Base-by-base conservation (phyloP, 768 basidiomycete genomes). In the Serpula lacrymans region DNA sequence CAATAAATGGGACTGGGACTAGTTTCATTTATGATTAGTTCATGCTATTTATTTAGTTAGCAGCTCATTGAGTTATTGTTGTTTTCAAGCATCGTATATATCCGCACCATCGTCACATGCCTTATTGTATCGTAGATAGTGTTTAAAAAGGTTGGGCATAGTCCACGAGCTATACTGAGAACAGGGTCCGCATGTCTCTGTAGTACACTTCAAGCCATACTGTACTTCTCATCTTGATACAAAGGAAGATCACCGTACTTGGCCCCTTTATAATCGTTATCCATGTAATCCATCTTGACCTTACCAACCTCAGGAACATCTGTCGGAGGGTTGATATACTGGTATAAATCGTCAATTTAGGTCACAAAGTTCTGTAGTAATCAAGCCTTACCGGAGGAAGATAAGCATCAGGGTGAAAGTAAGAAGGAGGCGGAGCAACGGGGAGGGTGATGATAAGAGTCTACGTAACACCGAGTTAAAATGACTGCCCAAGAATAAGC, bases 371-470 rank as follows among this genome's bases (percentile, higher is more conserved):
- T 6, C 13, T 13, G 20, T 5, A 22, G 3, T 11, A 13, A 20
- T 3, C 4, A 33, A 0, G 27, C n/a, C 67, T 52, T 46, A 72
- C 70, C 6, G 72, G 62, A 7, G 77, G 76, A 14, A 72, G 59
- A 47, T 54, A 59, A 5, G 67, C 65, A 24, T 68, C 63, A 3
- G 65, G 64, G 43, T 71, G 65, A 51, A 74, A 78, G 13, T 51
- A 43, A 23, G 70, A 55, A 4, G 61, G 50, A 11, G 48, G 51
- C 22, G 50, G 48, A 12, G 45, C 34, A 37, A 33, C 39, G 8
- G 75, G 73, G 13, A 71, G 54, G 4, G 59, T 64, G 32, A 76
- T 57, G 14, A 37, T 54, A 20, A 78, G 50, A 21, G 62, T 53
- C 75, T 77, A 38, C 7, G 27, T 22, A 26, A 39, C 7, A 37